phyloP scores from a whole-genome alignment of 169 alveolate genomes.

The Cryptosporidium viatorum region DNA sequence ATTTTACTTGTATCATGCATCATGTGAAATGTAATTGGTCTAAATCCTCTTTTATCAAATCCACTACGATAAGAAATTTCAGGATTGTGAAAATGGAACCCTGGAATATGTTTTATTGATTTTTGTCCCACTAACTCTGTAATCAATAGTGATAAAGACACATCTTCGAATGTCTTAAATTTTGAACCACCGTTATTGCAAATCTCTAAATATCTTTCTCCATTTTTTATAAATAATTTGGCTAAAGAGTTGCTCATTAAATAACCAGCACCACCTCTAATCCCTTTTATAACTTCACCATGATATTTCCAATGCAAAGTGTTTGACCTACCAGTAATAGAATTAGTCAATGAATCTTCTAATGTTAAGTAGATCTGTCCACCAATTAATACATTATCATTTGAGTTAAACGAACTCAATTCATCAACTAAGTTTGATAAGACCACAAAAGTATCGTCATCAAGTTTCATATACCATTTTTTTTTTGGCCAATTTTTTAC shows the following conservation, averaged over 20 bases:
- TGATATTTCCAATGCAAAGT: slow-evolving; percentile 52
- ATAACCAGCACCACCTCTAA: slow-evolving; percentile 74
- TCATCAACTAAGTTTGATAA: slow-evolving; percentile 48
- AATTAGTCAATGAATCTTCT: slow-evolving; percentile 29
- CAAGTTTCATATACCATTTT: slow-evolving; percentile 73
- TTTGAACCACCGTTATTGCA: slow-evolving; percentile 62
- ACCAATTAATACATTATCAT: slow-evolving; percentile 39
- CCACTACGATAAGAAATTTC: slow-evolving; percentile 54
- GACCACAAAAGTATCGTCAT: slow-evolving; percentile 66
- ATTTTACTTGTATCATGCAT: slow-evolving; percentile 68
- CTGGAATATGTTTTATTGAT: slow-evolving; percentile 63
- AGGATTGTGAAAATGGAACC: slow-evolving; percentile 68
- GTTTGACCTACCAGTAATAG: slow-evolving; percentile 47
- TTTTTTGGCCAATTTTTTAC: slow-evolving; percentile 65
- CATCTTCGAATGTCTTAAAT: slow-evolving; percentile 71
- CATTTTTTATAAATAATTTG: slow-evolving; percentile 56
- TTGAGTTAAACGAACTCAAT: slow-evolving; percentile 14
- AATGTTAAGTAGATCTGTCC: slow-evolving; percentile 67
- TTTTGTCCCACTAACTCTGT: slow-evolving; percentile 69
- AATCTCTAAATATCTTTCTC: slow-evolving; percentile 63
- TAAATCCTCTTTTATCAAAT: slow-evolving; percentile 25
- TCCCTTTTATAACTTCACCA: slow-evolving; percentile 70
- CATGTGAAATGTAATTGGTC: slow-evolving; percentile 71
- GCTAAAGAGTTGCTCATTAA: slow-evolving; percentile 56
- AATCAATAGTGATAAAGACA: slow-evolving; percentile 44